Base-by-base conservation (phyloP, 2,329 filamentous ascomycete genomes). In the Blastomyces parvus region DNA sequence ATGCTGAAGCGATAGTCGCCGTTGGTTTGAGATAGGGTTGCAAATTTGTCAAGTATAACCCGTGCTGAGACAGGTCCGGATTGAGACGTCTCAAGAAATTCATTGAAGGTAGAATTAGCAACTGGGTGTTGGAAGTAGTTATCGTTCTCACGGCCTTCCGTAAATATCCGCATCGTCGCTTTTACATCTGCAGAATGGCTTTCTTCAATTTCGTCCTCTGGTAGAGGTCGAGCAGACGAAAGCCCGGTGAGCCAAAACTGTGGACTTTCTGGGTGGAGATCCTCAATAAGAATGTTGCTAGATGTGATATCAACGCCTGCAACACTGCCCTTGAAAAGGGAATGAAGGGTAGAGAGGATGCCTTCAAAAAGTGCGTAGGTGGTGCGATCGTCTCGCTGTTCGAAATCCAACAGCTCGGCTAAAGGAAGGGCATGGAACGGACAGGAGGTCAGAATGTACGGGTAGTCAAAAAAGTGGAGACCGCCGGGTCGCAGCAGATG, bases 181-280 rank as follows among this genome's bases (percentile, higher is more conserved):
- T 60, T 46, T 22, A 60, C 38, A 6, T 60, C 36, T 2, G 11
- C 8, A 30, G 42, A 60, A 60, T 60, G 57, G 11, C 3, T 60
- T 60, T 60, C 38, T 46, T 60, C 46, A 27, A 60, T 60, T 48
- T 38, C 19, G 57, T 44, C n/a, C 25, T 27, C 13, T 25, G 36
- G 22, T 40, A 48, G 27, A 40, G 36, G 57, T 60, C 57, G 36
- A 60, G 53, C 53, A 46, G 33, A 60, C 13, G 57, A 60, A 38
- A 60, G 22, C 1, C 57, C 38, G 2, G 38, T 48, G 36, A 60
- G 57, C 57, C 57, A 60, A 60, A 60, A 60, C 14, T 60, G 57
- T 42, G 57, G n/a, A 6, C n/a, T 38, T 33, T 14, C 38, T 25
- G 36, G 38, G 22, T 30, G 25, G 40, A 25, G 57, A 27, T 60